These are phyloP conservation scores for Russula griseocarnosa DNA, from an alignment of 768 basidiomycete genomes.

Conservation along the genomic window DNA sequence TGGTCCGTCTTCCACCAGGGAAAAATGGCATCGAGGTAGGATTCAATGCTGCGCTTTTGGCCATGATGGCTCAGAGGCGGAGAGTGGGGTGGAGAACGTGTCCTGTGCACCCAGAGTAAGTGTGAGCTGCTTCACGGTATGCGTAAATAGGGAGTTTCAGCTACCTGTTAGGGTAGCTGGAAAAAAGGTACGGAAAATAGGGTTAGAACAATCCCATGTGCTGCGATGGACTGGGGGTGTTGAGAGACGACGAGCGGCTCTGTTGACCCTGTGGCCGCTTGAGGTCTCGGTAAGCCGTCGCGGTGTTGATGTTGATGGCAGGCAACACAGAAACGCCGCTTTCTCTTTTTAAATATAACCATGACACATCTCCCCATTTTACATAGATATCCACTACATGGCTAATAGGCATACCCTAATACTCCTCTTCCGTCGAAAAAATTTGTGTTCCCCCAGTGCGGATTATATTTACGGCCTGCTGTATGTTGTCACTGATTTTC, in stretches of 20 bases:
- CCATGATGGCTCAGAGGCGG: constrained; percentile 43
- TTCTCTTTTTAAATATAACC: constrained; percentile 8
- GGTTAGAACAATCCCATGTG: constrained; percentile 29
- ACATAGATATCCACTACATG: not conserved
- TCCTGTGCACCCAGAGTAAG: constrained; percentile 20
- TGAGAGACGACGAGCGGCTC: constrained; percentile 26
- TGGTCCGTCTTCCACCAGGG: constrained; percentile 58
- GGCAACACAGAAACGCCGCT: constrained; percentile 19
- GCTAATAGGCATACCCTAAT: not conserved
- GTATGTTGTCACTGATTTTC: constrained; percentile 3
- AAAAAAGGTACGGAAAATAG: not conserved
- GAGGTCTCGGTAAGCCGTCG: constrained; percentile 26
- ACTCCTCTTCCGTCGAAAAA: not conserved
- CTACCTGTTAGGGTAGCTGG: constrained; percentile 20
- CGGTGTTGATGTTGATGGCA: constrained; percentile 25
- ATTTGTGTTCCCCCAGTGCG: constrained; percentile 9
- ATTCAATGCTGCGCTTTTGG: constrained; percentile 72
- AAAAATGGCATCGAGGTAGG: constrained; percentile 84
- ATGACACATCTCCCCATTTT: not conserved
- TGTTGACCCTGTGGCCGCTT: constrained; percentile 27
- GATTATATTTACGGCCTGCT: not conserved
- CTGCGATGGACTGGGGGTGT: constrained; percentile 7
- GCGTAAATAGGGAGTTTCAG: constrained; percentile 15
- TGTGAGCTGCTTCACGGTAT: constrained; percentile 11
- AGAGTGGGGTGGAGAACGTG: constrained; percentile 20